Evolutionary conservation across 306 rosid species (phyloP).

Genomic region (Malus sylvestris): DNA sequence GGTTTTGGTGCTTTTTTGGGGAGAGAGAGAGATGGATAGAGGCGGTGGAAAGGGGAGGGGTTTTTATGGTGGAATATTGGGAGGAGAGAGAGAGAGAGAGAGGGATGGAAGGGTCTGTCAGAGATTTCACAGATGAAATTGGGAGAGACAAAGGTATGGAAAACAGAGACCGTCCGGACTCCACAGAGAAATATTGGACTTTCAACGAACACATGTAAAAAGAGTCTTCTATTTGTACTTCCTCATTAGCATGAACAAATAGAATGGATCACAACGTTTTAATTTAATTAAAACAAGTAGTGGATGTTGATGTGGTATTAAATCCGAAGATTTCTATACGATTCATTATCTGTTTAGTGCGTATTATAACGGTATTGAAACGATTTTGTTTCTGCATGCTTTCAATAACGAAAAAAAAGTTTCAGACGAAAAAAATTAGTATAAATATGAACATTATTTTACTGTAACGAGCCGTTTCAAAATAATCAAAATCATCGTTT

Average conservation of each 20-base stretch:
- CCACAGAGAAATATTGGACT: neutral
- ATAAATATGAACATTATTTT: too few relatives aligned
- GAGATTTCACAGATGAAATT: neutral
- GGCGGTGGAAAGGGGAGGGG: neutral
- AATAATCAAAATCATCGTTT: neutral
- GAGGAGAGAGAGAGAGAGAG: neutral
- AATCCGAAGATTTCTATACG: neutral
- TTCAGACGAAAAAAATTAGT: rapidly evolving
- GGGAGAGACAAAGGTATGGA: neutral
- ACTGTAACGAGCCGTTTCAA: too few relatives aligned
- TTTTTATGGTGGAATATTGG: neutral
- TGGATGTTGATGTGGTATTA: too few relatives aligned
- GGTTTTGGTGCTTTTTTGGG: neutral
- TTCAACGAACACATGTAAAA: neutral
- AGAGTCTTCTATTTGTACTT: neutral
- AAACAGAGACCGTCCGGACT: neutral
- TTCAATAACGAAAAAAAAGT: too few relatives aligned
- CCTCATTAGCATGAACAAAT: neutral
- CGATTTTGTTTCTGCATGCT: too few relatives aligned
- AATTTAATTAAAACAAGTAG: too few relatives aligned
- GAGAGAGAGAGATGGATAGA: neutral
- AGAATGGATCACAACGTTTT: neutral
- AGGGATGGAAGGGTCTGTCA: neutral
- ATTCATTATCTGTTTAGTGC: too few relatives aligned
- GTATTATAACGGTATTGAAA: too few relatives aligned